A percentile compares a stretch with the other conserved stretches of the same genome.
These are phyloP conservation scores for Drosera capensis DNA, from an alignment of 148 eudicot species.

Conservation along the genomic window DNA sequence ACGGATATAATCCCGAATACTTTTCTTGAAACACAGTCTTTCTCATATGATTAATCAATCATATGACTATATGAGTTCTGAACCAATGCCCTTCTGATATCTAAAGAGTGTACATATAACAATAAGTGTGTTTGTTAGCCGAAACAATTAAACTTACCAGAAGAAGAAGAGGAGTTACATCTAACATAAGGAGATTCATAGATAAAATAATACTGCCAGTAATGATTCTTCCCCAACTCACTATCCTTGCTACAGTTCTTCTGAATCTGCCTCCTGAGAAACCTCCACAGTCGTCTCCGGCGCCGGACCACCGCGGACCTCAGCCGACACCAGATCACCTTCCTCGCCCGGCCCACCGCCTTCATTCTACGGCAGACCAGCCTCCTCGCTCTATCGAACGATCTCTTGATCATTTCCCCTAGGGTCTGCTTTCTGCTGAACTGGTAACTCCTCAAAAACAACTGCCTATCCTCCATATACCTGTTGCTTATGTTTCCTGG, in stretches of 20 bases:
- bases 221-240: too few species aligned
- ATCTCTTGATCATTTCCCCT: constrained; percentile 22
- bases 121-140: too few species aligned
- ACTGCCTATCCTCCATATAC: constrained; percentile 56
- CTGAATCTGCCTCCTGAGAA: not conserved
- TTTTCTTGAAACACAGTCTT: too few species aligned
- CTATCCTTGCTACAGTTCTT: too few species aligned
- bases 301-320: constrained; percentile 18
- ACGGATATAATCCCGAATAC: too few species aligned
- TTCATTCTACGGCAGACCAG: constrained; percentile 26
- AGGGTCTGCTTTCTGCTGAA: constrained; percentile 59
- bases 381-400: constrained; percentile 39
- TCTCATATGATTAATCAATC: too few species aligned
- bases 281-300: constrained; percentile 9
- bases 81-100: too few species aligned
- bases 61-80: too few species aligned
- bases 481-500: constrained; percentile 7
- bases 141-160: too few species aligned
- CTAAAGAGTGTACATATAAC: too few species aligned
- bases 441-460: constrained; percentile 78
- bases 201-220: not conserved
- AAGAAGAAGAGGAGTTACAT: too few species aligned
- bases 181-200: not conserved
- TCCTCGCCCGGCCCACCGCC: constrained; percentile 32
- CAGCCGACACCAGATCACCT: constrained; percentile 42